Conservation (phyloP, 139 green algal genomes). For the Coccomyxa sp. region DNA sequence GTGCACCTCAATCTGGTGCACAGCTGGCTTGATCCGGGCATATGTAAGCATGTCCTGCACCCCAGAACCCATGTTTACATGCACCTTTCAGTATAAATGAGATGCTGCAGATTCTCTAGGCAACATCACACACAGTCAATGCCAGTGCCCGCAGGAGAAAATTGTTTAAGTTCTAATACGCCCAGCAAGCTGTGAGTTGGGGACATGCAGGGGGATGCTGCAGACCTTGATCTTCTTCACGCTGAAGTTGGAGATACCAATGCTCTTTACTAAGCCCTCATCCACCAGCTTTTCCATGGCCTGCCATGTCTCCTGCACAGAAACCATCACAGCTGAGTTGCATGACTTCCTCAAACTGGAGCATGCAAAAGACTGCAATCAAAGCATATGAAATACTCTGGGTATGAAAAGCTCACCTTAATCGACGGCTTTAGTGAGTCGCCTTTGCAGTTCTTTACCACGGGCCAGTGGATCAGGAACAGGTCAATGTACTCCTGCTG, state of each 20-base stretch:
- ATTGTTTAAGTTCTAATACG: too few relatives aligned
- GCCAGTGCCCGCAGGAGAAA: too few relatives aligned
- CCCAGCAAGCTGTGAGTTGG: too few relatives aligned
- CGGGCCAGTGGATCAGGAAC: conserved; percentile 75
- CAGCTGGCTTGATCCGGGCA: conserved; percentile 51
- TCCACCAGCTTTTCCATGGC: conserved; percentile 57
- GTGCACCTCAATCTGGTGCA: conserved; percentile 87
- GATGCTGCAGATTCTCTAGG: too few relatives aligned
- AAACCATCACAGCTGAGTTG: background rate
- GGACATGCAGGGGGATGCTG: too few relatives aligned
- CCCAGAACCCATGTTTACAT: too few relatives aligned
- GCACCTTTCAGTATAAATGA: too few relatives aligned
- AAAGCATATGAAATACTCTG: background rate
- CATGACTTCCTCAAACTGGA: too few relatives aligned
- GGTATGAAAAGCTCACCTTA: conserved; percentile 11
- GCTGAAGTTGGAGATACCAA: conserved; percentile 85
- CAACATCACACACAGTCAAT: too few relatives aligned
- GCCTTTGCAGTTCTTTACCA: conserved; percentile 52
- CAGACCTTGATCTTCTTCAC: conserved; percentile 50
- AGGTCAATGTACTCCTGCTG: conserved; percentile 82
- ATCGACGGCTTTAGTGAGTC: conserved; percentile 47
- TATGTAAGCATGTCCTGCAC: conserved; percentile 35
- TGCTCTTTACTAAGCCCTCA: conserved; percentile 60
- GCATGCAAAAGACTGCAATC: background rate
- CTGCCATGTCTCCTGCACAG: conserved; percentile 3